Evolutionary conservation across 1,284 basidiomycete genomes (phyloP).

Genomic region (Ganoderma sinense): DNA sequence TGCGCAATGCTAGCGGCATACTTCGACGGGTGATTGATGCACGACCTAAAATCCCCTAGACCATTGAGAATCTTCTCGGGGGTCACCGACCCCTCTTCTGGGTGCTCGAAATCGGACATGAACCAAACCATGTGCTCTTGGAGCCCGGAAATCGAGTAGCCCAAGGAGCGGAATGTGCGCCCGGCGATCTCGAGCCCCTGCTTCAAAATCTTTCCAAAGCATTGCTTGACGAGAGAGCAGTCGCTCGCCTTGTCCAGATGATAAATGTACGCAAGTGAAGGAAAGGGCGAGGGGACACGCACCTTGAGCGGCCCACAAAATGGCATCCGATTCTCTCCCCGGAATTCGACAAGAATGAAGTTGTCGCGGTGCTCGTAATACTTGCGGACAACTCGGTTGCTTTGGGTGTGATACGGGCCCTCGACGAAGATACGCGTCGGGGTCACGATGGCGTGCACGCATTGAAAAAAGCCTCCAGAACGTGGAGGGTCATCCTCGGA

Average conservation of each 20-base stretch:
- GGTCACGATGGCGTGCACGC: conserved; percentile 72
- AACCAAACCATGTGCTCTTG: conserved; percentile 81
- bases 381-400: conserved; percentile 65
- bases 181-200: conserved; percentile 72
- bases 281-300: not conserved
- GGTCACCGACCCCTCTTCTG: conserved; percentile 50
- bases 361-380: conserved; percentile 64
- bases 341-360: conserved; percentile 81
- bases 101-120: conserved; percentile 63
- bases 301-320: conserved; percentile 70
- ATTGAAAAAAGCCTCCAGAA: conserved; percentile 49
- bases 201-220: conserved; percentile 69
- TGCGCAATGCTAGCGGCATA: conserved; percentile 84
- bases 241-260: conserved; percentile 52
- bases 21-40: conserved; percentile 72
- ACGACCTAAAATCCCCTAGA: conserved; percentile 69
- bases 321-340: conserved; percentile 75
- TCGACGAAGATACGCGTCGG: conserved; percentile 75
- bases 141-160: conserved; percentile 76
- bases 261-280: not conserved
- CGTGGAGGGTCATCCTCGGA: not conserved
- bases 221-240: conserved; percentile 57
- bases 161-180: conserved; percentile 73
- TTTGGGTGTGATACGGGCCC: conserved; percentile 74
- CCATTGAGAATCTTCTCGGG: conserved; percentile 62